A percentile compares a stretch with the other conserved stretches of the same genome.
Conservation (phyloP, 495 filamentous ascomycete species). For the Lasiosphaeria hispida region DNA sequence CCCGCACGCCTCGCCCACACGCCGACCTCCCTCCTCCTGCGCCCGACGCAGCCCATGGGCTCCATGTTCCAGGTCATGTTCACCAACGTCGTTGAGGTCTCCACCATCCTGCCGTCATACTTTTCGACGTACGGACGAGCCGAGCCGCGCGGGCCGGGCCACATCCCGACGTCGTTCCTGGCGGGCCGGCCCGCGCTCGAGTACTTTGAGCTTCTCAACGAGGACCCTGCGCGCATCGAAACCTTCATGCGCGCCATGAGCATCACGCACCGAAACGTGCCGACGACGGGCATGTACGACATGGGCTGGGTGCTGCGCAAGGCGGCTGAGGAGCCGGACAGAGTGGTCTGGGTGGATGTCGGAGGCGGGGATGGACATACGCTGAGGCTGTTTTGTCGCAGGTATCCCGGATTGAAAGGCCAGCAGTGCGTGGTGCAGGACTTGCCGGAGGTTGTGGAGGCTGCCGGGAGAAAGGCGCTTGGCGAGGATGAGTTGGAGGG, state of each 20-base stretch:
- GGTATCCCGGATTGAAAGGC: conserved; percentile 22
- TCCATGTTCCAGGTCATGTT: conserved; percentile 58
- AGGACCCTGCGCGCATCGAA: conserved; percentile 17
- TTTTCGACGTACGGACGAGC: conserved; percentile 35
- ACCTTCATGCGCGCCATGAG: conserved; percentile 31
- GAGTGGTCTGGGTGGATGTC: conserved; percentile 36
- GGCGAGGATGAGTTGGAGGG: conserved; percentile 21
- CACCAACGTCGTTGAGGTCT: conserved; percentile 28
- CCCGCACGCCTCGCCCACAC: conserved; percentile 29
- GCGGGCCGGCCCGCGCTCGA: conserved; percentile 22
- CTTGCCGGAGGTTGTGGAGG: conserved; percentile 27
- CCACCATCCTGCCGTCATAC: conserved; percentile 28
- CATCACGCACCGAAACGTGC: conserved; percentile 22
- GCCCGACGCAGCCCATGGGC: conserved; percentile 19
- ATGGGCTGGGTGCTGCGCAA: conserved; percentile 24
- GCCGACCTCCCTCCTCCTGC: conserved; percentile 27
- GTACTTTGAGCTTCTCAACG: conserved; percentile 30
- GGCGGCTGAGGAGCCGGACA: conserved; percentile 5
- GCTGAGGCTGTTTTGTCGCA: conserved; percentile 27
- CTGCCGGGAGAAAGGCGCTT: conserved; percentile 8
- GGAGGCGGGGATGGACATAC: conserved; percentile 40
- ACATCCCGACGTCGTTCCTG: conserved; percentile 28
- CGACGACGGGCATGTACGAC: conserved; percentile 34
- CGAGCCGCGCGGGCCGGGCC: conserved; percentile 25
- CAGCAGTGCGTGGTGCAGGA: conserved; percentile 37